phyloP scores from a whole-genome alignment of 352 stramenopile genomes.

The Phytophthora foliorum region DNA sequence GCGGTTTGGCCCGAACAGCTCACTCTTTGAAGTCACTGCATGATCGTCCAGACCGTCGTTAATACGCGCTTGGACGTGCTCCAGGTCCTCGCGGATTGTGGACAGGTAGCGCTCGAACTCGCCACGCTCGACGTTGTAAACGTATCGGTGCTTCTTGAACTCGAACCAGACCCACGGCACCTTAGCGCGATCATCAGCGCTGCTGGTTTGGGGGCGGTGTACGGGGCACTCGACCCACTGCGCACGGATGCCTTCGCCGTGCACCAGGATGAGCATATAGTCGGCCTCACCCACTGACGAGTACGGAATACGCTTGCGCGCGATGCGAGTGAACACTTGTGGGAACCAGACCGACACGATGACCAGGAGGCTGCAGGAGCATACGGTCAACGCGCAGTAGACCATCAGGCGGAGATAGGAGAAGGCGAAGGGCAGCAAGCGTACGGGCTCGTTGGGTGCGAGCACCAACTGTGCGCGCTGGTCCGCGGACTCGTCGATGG shows the following conservation, averaged over 20 bases:
- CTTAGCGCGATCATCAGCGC: too few relatives aligned
- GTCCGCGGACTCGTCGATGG: slow-evolving; percentile 49
- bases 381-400: slow-evolving; percentile 46
- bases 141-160: slow-evolving; percentile 77
- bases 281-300: slow-evolving; percentile 48
- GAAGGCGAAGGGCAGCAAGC: slow-evolving; percentile 50
- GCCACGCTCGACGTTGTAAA: slow-evolving; percentile 60
- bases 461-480: slow-evolving; percentile 54
- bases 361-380: slow-evolving; percentile 36
- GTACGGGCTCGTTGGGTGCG: slow-evolving; percentile 48
- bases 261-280: slow-evolving; percentile 54
- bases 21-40: slow-evolving; percentile 25
- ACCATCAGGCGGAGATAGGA: slow-evolving; percentile 43
- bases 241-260: slow-evolving; percentile 49
- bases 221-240: slow-evolving; percentile 54
- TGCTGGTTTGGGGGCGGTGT: slow-evolving; percentile 27
- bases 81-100: slow-evolving; percentile 45
- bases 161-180: slow-evolving; percentile 62
- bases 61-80: slow-evolving; percentile 28
- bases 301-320: slow-evolving; percentile 36
- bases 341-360: slow-evolving; percentile 69
- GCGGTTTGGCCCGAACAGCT: slow-evolving; percentile 57
- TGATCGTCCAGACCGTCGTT: slow-evolving; percentile 37
- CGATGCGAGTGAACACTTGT: slow-evolving; percentile 70
- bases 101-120: slow-evolving; percentile 64